Evolutionary conservation across 2,329 filamentous ascomycete species (phyloP), one percentile per base, ranked within the genome.

Genomic region (Fusarium sp.): DNA sequence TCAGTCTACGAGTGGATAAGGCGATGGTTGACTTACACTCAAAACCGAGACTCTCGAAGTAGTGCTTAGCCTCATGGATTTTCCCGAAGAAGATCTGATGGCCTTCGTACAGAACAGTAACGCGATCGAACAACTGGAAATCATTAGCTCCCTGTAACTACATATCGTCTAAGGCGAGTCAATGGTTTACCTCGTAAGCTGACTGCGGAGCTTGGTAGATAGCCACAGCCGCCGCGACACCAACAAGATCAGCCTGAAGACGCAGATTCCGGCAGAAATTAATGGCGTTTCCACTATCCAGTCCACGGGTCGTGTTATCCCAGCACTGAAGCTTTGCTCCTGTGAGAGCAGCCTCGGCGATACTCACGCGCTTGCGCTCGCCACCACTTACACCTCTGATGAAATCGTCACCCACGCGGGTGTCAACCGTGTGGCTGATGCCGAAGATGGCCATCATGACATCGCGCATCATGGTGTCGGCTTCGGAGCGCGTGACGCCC

Each of bases 401-500:
- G 67, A 80, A 84, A 63, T 90, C 88, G 68, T 93, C 88, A 17
- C 92, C 92, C 3, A 94, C 91, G 0, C 87, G 82, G 0, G 92
- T 94, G 68, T 92, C 85, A 68, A 87, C 87, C 0, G 91, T 93
- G 71, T 94, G 91, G 8, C 82, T 84, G 58, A 94, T 93, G 4
- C 90, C 91, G 63, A 94, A 94, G 79, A 94, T 92, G 71, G 88
- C 90, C 75, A 94, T 79, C 56, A 94, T 79, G 1, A 90, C 89
- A 49, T 88, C 85, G 10, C 71, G 71, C 64, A 73, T 66, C 67
- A 74, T 75, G 6, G 41, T 71, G 2, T 75, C 70, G 2, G 66
- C 66, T n/a, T 72, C 30, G 0, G 49, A 20, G 2, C 71, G 68
- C 0, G 58, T 56, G 3, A 69, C 64, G 0, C 70, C 72, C 1